Base-by-base conservation (phyloP, 257 asterid species). In the Fraxinus anomala region DNA sequence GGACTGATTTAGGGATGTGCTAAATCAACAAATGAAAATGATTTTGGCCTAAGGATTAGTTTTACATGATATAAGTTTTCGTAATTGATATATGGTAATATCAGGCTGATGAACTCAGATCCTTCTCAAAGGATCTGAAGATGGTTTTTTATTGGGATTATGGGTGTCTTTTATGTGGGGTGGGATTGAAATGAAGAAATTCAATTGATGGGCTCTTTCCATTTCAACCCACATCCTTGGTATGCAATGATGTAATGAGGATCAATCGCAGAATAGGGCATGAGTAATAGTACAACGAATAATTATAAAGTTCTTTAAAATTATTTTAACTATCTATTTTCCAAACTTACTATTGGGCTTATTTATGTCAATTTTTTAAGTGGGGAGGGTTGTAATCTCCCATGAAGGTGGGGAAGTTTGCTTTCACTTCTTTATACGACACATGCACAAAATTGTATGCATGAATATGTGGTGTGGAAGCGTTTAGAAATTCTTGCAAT, bases 321-420 rank as follows among this genome's bases (percentile, higher is more conserved):
- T 61, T 23, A 2, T 12, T 21, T 21, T 61, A 3, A 61, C 14
- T 61, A 61, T 61, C 68, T 21, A 23, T 61, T 21, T 61, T 21
- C 31, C 33, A 10, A 10, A 24, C 30, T 61, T 24, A 21, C 9
- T 3, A 24, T 56, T 56, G 24, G 14, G 19, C 13, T 17, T 79
- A 49, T 63, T 61, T 6, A 42, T 70, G 37, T 34, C 49, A 26
- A 76, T 44, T 33, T 66, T 67, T 47, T 68, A n/a, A 24, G 10
- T 11, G 63, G 24, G 56, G 66, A 34, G 73, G 49, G 24, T 63
- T 73, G 19, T 37, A 73, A 49, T 28, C 66, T 65, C 33, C 77
- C 68, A 77, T 30, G 19, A 23, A 51, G 47, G 24, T 59, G 67
- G 42, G 76, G 23, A 36, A 39, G 51, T 51, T 81, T 73, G 73